These are phyloP conservation scores for Rhexocercosporidium sp. DNA, from an alignment of 2,329 filamentous ascomycete genomes.

Conservation along the genomic window DNA sequence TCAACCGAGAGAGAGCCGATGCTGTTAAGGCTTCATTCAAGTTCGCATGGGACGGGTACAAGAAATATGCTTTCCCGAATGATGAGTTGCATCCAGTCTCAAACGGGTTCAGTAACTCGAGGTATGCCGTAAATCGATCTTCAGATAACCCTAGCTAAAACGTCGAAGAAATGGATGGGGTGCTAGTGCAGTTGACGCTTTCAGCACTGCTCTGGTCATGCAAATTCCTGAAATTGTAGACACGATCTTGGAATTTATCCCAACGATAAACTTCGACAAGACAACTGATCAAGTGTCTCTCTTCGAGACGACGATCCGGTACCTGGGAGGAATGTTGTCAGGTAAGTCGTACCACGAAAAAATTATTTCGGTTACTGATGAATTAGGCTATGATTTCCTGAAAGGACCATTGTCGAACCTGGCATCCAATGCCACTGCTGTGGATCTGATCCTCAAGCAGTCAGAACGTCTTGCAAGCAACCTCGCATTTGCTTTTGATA, in stretches of 20 bases:
- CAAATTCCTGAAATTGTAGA: slow-evolving; percentile 68
- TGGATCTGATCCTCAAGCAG: slow-evolving; percentile 69
- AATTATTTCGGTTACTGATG: background rate
- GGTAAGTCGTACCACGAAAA: slow-evolving; percentile 52
- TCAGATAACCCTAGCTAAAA: no score
- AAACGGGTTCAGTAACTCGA: slow-evolving; percentile 69
- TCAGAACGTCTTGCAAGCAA: slow-evolving; percentile 72
- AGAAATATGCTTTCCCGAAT: slow-evolving; percentile 75
- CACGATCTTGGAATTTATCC: slow-evolving; percentile 73
- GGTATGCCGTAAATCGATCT: no score
- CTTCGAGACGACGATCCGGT: slow-evolving; percentile 91
- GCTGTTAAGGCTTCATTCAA: slow-evolving; percentile 73
- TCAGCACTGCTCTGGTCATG: slow-evolving; percentile 83
- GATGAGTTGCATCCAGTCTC: slow-evolving; percentile 75
- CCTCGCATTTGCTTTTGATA: slow-evolving; percentile 79
- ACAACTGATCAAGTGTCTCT: slow-evolving; percentile 69
- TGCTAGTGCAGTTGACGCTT: slow-evolving; percentile 79
- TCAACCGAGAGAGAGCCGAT: slow-evolving; percentile 49
- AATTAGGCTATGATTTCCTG: slow-evolving; percentile 70
- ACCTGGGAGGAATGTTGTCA: slow-evolving; percentile 80
- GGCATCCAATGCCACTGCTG: slow-evolving; percentile 47
- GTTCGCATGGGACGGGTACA: slow-evolving; percentile 75
- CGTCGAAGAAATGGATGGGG: slow-evolving; percentile 74
- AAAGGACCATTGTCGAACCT: slow-evolving; percentile 65
- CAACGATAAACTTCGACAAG: slow-evolving; percentile 71